Base-by-base conservation (phyloP, 2,329 filamentous ascomycete species). In the Alternaria ethzedia region DNA sequence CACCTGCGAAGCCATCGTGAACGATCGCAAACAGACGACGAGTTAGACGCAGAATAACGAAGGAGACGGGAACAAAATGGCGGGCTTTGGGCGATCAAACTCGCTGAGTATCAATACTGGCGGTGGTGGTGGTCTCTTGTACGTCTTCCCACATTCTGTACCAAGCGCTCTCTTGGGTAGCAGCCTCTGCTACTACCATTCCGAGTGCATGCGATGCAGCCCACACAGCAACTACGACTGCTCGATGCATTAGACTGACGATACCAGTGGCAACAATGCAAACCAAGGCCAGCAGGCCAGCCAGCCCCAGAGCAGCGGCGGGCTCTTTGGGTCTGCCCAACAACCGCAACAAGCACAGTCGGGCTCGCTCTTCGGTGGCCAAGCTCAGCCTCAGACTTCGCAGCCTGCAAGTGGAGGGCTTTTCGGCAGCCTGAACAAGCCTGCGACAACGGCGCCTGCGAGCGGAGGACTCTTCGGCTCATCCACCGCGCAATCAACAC, bases 41-140 rank as follows among this genome's bases (percentile, higher is more conserved):
- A 26, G 21, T 8, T 28, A 32, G 26, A 25, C 41, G 17, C 13
- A 43, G 54, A 20, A 52, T 7, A 63, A 15, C 41, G 7, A 36
- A 23, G n/a, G 26, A 47, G 23, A 17, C 21, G 11, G 44, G 68
- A 47, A 32, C 51, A 17, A 66, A 6, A 80, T 81, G 78, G 70
- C 82, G 72, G 82, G 82, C 46, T 82, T 84, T 68, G 82, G 82
- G 47, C 79, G 83, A 50, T 84, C 82, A 23, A 84, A 84, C 71
- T 83, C 82, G 61, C 78, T 88, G 73, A 85, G 82, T 63, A 83
- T 88, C 71, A 88, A 87, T 71, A 88, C 86, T 20, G 82, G 82
- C 28, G 46, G 55, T 15, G 61, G 61, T 25, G 74, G 83, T 74
- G 81, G 82, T 56, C 77, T 84, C 49, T 85, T 85, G 83, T 85